Base-by-base conservation (phyloP, 1,284 basidiomycete species). In the Xerocomus minutiporus region DNA sequence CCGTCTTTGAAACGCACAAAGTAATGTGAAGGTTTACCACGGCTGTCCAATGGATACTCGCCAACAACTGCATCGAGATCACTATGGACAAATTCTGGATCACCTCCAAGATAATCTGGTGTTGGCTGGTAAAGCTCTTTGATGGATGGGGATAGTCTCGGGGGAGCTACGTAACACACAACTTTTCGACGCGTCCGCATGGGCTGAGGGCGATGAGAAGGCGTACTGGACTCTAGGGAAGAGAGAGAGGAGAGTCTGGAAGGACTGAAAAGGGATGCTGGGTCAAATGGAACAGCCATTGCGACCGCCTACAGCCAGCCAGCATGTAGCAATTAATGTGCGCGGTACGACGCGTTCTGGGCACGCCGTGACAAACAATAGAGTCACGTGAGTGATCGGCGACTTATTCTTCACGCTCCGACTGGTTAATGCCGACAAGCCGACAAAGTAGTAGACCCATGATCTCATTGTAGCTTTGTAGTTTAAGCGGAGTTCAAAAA, bases 1-100 rank as follows among this genome's bases (percentile, higher is more conserved):
- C 81, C 84, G 20, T 76, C 76, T 46, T 70, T 66, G 57, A 75
- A 78, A 40, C 79, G 76, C 42, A 79, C 85, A 68, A 77, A 89
- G 64, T 84, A 87, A 64, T 75, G 84, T 15, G 72, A 64, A 23
- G 64, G 63, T 20, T 59, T 59, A 5, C 64, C 68, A 2, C 76
- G 67, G 13, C 55, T 35, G 5, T 59, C 52, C 26, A 60, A 41
- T 1, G 63, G 66, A 57, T 78, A 77, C 61, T 86, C 83, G 11
- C 84, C 86, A 53, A 86, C 74, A 25, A 89, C 69, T 55, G 78
- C 72, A 54, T 80, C 75, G 7, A 80, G 61, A 39, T 73, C 65
- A 39, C 54, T 32, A 44, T 55, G 59, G 23, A 60, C 57, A 40
- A 73, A 59, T 32, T 73, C 68, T 1, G 65, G 54, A 38, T 71